Percentiles rank a stretch among this genome's conserved stretches.
Conservation (phyloP, 2,329 filamentous ascomycete genomes). For the Parascedosporium putredinis region DNA sequence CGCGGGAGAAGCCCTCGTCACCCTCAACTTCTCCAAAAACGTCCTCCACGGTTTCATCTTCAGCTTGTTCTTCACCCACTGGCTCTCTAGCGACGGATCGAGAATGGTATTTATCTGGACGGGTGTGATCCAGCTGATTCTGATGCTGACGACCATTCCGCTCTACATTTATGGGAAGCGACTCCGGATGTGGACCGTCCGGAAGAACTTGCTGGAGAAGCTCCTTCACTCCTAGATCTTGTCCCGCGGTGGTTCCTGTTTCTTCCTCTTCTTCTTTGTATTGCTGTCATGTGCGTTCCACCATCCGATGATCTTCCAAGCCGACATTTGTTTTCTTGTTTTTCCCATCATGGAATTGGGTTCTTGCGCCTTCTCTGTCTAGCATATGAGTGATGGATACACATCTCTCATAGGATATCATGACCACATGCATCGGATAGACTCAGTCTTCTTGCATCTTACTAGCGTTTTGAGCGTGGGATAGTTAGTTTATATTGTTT, state of each 20-base stretch:
- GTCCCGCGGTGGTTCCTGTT: neutral
- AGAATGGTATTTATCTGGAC: conserved; percentile 73
- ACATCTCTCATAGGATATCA: too few relatives aligned
- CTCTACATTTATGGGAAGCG: conserved; percentile 94
- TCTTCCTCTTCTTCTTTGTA: neutral
- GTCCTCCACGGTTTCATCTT: conserved; percentile 85
- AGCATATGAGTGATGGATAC: too few relatives aligned
- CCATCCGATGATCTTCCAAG: too few relatives aligned
- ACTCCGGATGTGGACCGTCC: conserved; percentile 85
- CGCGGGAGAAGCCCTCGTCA: conserved; percentile 87
- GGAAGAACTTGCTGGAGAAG: conserved; percentile 78
- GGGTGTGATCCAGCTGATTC: conserved; percentile 73
- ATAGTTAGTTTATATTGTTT: too few relatives aligned
- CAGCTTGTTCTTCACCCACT: conserved; percentile 75
- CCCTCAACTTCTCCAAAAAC: conserved; percentile 91
- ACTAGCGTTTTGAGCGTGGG: too few relatives aligned
- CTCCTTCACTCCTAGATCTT: conserved; percentile 17
- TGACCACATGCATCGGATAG: too few relatives aligned
- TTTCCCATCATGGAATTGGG: too few relatives aligned
- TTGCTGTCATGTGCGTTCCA: too few relatives aligned
- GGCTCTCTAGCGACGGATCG: conserved; percentile 66
- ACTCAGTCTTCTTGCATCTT: too few relatives aligned
- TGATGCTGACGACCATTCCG: conserved; percentile 66
- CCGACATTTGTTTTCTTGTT: too few relatives aligned
- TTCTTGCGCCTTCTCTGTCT: too few relatives aligned